Conservation (phyloP, 2,329 filamentous ascomycete species). For the Monosporascus sp. region DNA sequence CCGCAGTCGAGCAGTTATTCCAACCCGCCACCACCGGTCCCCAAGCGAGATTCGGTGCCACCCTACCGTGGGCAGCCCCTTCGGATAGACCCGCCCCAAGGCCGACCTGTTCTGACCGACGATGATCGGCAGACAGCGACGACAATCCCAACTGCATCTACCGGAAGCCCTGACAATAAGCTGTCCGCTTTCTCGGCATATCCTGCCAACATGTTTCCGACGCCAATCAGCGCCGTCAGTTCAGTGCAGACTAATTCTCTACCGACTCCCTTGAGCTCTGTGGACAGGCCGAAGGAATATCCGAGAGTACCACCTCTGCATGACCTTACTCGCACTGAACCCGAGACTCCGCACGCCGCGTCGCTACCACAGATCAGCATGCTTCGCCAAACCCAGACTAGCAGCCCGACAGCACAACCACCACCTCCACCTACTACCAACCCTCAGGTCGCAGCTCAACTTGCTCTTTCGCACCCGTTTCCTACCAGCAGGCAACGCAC, state of each 20-base stretch:
- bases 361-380: slow-evolving; percentile 54
- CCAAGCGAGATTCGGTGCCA: slow-evolving; percentile 52
- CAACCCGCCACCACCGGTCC: slow-evolving; percentile 23
- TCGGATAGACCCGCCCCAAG: slow-evolving; percentile 58
- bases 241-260: slow-evolving; percentile 19
- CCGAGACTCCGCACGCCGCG: slow-evolving; percentile 47
- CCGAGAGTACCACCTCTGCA: slow-evolving; percentile 56
- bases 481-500: slow-evolving; percentile 40
- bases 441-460: slow-evolving; percentile 52
- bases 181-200: slow-evolving; percentile 51
- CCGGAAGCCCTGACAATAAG: slow-evolving; percentile 56
- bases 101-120: slow-evolving; percentile 48
- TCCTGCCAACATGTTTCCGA: slow-evolving; percentile 52
- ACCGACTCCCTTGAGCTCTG: slow-evolving; percentile 22
- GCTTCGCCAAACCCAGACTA: slow-evolving; percentile 44
- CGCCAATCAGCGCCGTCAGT: slow-evolving; percentile 53
- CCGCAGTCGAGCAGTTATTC: slow-evolving; percentile 25
- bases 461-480: slow-evolving; percentile 51
- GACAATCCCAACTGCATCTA: slow-evolving; percentile 52
- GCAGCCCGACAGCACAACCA: slow-evolving; percentile 37
- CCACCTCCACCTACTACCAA: slow-evolving; percentile 33
- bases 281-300: slow-evolving; percentile 47
- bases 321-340: slow-evolving; percentile 51
- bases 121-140: slow-evolving; percentile 56
- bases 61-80: slow-evolving; percentile 57